A percentile compares a stretch with the other conserved stretches of the same genome.
phyloP scores from a whole-genome alignment of 148 eudicot species.

The Euryodendron excelsum region DNA sequence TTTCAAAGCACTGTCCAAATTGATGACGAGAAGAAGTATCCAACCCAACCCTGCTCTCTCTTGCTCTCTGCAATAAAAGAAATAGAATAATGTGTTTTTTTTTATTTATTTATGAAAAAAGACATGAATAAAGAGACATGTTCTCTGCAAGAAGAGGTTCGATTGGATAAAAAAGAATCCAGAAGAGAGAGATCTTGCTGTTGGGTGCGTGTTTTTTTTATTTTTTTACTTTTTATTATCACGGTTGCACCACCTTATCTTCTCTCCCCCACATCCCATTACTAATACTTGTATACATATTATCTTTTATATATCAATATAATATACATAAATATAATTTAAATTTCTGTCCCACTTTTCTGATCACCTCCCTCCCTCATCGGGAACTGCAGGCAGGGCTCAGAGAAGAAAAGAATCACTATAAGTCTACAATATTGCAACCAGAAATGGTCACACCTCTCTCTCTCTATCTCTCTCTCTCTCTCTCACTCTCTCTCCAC shows the following conservation, averaged over 20 bases:
- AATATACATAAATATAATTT: neutral
- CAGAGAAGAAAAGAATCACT: slow-evolving; percentile 7
- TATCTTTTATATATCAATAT: neutral
- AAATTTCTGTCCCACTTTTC: too few relatives aligned
- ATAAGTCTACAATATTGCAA: neutral
- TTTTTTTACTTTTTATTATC: slow-evolving; percentile 41
- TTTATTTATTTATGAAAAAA: neutral
- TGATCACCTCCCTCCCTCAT: slow-evolving; percentile 25
- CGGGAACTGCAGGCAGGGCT: slow-evolving; percentile 24
- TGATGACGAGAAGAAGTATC: neutral
- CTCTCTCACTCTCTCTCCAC: neutral
- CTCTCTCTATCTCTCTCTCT: neutral
- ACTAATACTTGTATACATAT: slow-evolving; percentile 11
- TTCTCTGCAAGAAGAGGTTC: slow-evolving; percentile 67
- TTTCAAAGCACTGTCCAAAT: slow-evolving; percentile 21
- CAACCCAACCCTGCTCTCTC: neutral
- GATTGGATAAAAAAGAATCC: slow-evolving; percentile 66
- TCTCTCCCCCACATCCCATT: slow-evolving; percentile 42
- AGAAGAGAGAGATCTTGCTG: slow-evolving; percentile 50
- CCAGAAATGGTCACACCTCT: slow-evolving; percentile 6
- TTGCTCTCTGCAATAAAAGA: neutral
- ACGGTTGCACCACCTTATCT: slow-evolving; percentile 56
- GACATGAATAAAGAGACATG: slow-evolving; percentile 54
- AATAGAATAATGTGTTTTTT: neutral
- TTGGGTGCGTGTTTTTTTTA: slow-evolving; percentile 35